phyloP scores from a whole-genome alignment of 2,329 filamentous ascomycete genomes.

The Emergomyces orientalis region DNA sequence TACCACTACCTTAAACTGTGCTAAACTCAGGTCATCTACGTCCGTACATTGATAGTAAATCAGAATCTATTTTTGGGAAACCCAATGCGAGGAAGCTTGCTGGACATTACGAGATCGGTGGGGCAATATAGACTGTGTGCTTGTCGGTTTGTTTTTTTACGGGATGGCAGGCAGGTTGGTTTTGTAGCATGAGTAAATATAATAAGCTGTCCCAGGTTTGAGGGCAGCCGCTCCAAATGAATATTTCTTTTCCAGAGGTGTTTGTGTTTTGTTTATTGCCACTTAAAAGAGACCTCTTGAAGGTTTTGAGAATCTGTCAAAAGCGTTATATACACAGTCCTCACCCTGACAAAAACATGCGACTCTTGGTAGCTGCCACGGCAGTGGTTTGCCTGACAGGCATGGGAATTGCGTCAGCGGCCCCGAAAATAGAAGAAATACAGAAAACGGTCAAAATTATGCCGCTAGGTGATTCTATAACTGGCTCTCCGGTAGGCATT shows the following conservation, averaged over 20 bases:
- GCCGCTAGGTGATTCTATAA: constrained; percentile 8
- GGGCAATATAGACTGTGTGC: neutral
- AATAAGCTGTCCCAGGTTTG: neutral
- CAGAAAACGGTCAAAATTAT: constrained; percentile 5
- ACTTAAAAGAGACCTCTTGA: neutral
- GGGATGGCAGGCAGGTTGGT: no score
- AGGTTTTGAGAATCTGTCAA: neutral
- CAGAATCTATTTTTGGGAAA: neutral
- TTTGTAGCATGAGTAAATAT: neutral
- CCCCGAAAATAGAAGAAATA: neutral
- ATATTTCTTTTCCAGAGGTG: neutral
- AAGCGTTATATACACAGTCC: neutral
- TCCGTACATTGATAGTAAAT: neutral
- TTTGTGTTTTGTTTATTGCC: neutral
- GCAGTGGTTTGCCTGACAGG: constrained; percentile 4
- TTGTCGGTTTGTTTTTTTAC: neutral
- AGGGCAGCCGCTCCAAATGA: neutral
- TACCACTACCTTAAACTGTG: neutral
- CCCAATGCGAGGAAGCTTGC: neutral
- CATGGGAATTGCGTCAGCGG: neutral
- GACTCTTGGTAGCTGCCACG: neutral
- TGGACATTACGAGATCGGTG: neutral
- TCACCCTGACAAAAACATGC: neutral
- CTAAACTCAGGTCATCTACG: neutral
- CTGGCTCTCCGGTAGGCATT: constrained; percentile 1